These are phyloP conservation scores for Chytridium lagenaria DNA, from an alignment of 371 early-diverging fungal species.

Conservation along the genomic window DNA sequence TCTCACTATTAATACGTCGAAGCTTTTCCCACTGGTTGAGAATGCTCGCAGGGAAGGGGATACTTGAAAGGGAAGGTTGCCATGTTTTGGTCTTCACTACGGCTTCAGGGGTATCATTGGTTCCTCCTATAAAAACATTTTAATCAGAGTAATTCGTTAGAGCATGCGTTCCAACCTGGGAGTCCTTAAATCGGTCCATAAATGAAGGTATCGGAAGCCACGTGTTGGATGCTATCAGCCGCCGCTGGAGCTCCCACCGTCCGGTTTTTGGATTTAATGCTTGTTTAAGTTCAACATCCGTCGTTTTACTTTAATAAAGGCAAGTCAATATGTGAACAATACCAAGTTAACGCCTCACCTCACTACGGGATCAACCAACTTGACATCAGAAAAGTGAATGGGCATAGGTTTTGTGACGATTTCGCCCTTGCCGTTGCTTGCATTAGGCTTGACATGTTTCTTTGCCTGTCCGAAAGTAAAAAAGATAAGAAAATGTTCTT, in stretches of 20 bases:
- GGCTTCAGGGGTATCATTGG: constrained; percentile 29
- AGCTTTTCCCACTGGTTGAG: constrained; percentile 36
- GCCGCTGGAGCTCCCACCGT: not conserved
- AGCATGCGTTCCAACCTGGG: not conserved
- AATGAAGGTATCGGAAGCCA: not conserved
- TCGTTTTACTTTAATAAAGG: not conserved
- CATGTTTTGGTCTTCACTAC: constrained; percentile 22
- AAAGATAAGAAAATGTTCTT: not conserved
- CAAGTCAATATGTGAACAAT: not conserved
- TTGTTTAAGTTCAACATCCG: not conserved
- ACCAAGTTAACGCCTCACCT: constrained; percentile 36
- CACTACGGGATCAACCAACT: constrained; percentile 68
- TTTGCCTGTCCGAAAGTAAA: constrained; percentile 39
- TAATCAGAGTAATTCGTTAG: not conserved
- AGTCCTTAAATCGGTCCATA: not conserved
- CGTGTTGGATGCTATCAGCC: not conserved
- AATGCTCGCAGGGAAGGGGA: constrained; percentile 33
- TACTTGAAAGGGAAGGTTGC: constrained; percentile 20
- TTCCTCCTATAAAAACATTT: not conserved
- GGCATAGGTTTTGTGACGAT: constrained; percentile 68
- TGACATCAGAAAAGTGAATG: constrained; percentile 71
- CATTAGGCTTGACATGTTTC: constrained; percentile 61
- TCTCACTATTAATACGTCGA: constrained; percentile 19
- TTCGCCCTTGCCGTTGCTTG: constrained; percentile 48
- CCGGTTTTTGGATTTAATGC: not conserved